Evolutionary conservation across 2,329 filamentous ascomycete species (phyloP), one percentile per base, ranked within the genome.

Genomic region (Pseudocercospora musae): DNA sequence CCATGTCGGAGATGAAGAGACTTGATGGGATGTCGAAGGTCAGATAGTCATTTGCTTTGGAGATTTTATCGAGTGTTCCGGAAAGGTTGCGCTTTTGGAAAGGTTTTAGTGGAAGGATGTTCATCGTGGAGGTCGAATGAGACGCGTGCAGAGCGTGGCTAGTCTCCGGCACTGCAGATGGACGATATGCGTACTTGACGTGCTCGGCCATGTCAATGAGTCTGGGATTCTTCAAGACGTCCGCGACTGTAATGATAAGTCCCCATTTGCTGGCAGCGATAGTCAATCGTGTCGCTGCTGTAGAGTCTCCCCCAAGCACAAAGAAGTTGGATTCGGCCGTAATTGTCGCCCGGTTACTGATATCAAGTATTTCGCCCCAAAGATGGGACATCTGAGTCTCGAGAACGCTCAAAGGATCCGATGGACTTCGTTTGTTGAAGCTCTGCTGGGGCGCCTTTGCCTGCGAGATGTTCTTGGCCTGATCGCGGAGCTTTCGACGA

Each of bases 301-400:
- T 29, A 44, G 55, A 40, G 40, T 62, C 56, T 21, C 60, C 60
- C 5, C 60, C 60, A 0, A 62, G 56, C 7, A 25, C 31, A 5
- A 63, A 42, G 57, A 58, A 57, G 53, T 63, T 50, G 13, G 61
- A 59, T 7, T 60, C 58, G 10, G 56, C 60, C 6, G 56, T 62
- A 21, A 62, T 62, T 23, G 46, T 55, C 11, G 56, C 27, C 2
- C 60, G 55, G n/a, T 62, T 52, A 11, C 54, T 62, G 49, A 63
- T 57, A 27, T 42, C 18, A 11, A 63, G 52, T 13, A 63, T 58
- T 46, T 63, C 50, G 18, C 57, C 57, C 61, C 61, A 63, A 27
- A 63, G 50, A 18, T 59, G 57, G 18, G 55, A 58, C 15, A 63
- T 31, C 25, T 63, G 61, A 9, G 58, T 57, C 54, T 63, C 61